phyloP scores from a whole-genome alignment of 2,329 filamentous ascomycete genomes.

The Apiospora phragmitis region DNA sequence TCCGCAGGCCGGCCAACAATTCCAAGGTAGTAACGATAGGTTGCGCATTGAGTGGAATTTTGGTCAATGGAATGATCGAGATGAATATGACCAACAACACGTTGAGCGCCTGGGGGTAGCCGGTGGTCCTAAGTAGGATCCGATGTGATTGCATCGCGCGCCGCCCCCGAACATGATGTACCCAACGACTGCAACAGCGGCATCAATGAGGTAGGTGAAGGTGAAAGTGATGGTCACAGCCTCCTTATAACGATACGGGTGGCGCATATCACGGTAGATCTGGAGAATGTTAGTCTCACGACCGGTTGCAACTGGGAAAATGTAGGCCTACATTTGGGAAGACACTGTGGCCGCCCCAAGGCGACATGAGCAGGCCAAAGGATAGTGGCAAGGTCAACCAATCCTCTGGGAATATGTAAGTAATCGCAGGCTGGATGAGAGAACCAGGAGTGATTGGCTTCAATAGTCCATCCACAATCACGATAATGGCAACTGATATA shows the following conservation, averaged over 20 bases:
- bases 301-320: background rate
- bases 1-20: slow-evolving; percentile 71
- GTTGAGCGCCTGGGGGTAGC: slow-evolving; percentile 74
- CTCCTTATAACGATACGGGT: slow-evolving; percentile 74
- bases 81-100: slow-evolving; percentile 83
- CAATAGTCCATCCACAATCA: slow-evolving; percentile 82
- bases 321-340: slow-evolving; percentile 70
- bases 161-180: slow-evolving; percentile 92
- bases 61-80: slow-evolving; percentile 90
- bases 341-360: slow-evolving; percentile 63
- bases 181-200: slow-evolving; percentile 78
- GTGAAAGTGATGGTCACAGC: slow-evolving; percentile 79
- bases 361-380: slow-evolving; percentile 85
- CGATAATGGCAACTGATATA: slow-evolving; percentile 73
- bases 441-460: slow-evolving; percentile 81
- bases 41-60: slow-evolving; percentile 86
- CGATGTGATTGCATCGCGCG: slow-evolving; percentile 85
- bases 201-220: slow-evolving; percentile 83
- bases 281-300: slow-evolving; percentile 25
- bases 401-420: slow-evolving; percentile 80
- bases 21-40: slow-evolving; percentile 87
- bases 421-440: slow-evolving; percentile 74
- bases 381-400: slow-evolving; percentile 87
- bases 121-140: slow-evolving; percentile 77
- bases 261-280: slow-evolving; percentile 64